These are phyloP conservation scores for Biscogniauxia sp. DNA, from an alignment of 2,329 filamentous ascomycete species.

Conservation along the genomic window DNA sequence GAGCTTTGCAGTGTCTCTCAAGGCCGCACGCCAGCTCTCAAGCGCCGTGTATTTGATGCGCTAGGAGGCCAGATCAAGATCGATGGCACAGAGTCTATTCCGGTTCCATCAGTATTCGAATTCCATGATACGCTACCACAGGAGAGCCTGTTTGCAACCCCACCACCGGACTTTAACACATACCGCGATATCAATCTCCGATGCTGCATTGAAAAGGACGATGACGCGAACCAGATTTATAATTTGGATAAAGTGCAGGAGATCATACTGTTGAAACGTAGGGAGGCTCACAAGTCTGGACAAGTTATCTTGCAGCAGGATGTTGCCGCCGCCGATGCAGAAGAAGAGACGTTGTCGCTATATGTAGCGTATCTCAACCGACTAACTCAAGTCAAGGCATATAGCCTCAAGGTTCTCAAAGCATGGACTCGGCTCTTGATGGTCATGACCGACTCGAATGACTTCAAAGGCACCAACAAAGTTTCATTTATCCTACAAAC, in stretches of 20 bases:
- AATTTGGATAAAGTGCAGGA: slow-evolving; percentile 71
- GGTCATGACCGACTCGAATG: slow-evolving; percentile 78
- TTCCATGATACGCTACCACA: slow-evolving; percentile 81
- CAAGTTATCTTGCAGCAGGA: slow-evolving; percentile 51
- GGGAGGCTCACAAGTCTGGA: slow-evolving; percentile 54
- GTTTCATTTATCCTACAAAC: slow-evolving; percentile 81
- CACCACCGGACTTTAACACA: slow-evolving; percentile 54
- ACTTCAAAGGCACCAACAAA: slow-evolving; percentile 70
- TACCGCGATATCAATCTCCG: slow-evolving; percentile 67
- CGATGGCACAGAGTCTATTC: slow-evolving; percentile 62
- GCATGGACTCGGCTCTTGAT: slow-evolving; percentile 84
- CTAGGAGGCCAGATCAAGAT: slow-evolving; percentile 74
- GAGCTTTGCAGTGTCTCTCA: slow-evolving; percentile 79
- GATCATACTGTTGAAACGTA: slow-evolving; percentile 67
- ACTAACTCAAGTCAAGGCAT: slow-evolving; percentile 53
- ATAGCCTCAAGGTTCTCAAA: slow-evolving; percentile 66
- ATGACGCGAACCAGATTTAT: slow-evolving; percentile 58
- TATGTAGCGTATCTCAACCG: slow-evolving; percentile 65
- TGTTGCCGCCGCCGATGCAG: slow-evolving; percentile 49
- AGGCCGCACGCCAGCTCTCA: slow-evolving; percentile 66
- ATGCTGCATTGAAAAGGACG: slow-evolving; percentile 60
- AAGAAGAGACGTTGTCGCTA: slow-evolving; percentile 59
- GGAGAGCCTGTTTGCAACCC: slow-evolving; percentile 48
- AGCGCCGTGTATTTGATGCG: slow-evolving; percentile 66
- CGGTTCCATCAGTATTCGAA: slow-evolving; percentile 79